Evolutionary conservation across 2,329 filamentous ascomycete genomes (phyloP), one percentile per base, ranked within the genome.

Genomic region (Fusarium kyushuense): DNA sequence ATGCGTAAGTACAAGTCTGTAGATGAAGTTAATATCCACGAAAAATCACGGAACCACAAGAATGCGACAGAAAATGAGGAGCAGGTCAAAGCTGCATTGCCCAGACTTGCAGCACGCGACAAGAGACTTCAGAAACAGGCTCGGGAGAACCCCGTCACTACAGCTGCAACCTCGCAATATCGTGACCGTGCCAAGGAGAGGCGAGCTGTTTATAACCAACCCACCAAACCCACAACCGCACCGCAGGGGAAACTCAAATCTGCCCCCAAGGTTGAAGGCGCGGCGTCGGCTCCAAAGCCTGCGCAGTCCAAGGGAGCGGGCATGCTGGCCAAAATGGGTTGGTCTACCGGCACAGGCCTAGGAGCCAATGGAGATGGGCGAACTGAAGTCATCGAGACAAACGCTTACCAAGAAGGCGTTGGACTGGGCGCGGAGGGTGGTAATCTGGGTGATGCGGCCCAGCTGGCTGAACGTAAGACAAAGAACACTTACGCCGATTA

Each of bases 241-340:
- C 71, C 76, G 40, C 80, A 83, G 55, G 72, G 79, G 21, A 81
- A 82, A 42, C 67, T 76, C 5, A 76, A 76, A 14, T 29, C 65
- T 5, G 45, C 62, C 16, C 27, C 66, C 11, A 70, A 72, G 51
- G 32, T 54, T 25, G 72, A 75, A 6, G 71, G 71, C 16, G 51
- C 43, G 4, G 60, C 69, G 9, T 62, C 62, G 14, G 54, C 72
- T 4, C 45, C 62, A 13, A 75, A 74, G 32, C 78, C 82, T 9
- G 75, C 76, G 49, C 79, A 82, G 61, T 89, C 87, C 35, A 92
- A 90, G 76, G 89, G 90, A 14, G 88, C 88, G 0, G 87, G 87
- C 5, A 83, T 92, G 74, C 81, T 93, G 38, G 87, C 88, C 38
- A 92, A 92, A 81, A 91, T 92, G 87, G 90, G 90, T 27, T 92